These are phyloP conservation scores for Magnusiomyces tetraspermus DNA, from an alignment of 1,139 yeast genomes.

Conservation along the genomic window DNA sequence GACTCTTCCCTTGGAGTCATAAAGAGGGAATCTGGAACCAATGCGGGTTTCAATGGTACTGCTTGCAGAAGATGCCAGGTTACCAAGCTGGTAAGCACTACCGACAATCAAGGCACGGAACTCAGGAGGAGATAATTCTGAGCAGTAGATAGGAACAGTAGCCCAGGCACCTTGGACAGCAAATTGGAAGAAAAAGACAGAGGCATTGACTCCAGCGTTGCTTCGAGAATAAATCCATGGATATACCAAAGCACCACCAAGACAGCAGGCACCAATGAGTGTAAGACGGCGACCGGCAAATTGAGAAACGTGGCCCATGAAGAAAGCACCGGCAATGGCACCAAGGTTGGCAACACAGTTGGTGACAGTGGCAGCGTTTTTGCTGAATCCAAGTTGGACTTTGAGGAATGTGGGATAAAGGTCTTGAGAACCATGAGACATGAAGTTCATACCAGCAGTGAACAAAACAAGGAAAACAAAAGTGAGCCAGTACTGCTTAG, in stretches of 20 bases:
- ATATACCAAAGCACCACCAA: conserved; percentile 59
- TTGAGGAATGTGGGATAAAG: conserved; percentile 57
- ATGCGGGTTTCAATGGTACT: conserved; percentile 73
- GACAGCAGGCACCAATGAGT: conserved; percentile 48
- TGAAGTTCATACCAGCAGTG: conserved; percentile 59
- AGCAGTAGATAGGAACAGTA: conserved; percentile 65
- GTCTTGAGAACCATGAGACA: conserved; percentile 70
- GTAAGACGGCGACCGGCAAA: conserved; percentile 53
- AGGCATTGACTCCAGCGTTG: conserved; percentile 53
- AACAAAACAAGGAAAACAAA: conserved; percentile 44
- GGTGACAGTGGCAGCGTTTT: conserved; percentile 51
- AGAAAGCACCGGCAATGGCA: conserved; percentile 56
- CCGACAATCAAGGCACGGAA: conserved; percentile 68
- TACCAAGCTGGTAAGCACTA: conserved; percentile 73
- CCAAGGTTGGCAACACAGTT: conserved; percentile 64
- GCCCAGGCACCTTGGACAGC: conserved; percentile 90
- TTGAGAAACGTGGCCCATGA: conserved; percentile 52
- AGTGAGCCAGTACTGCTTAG: conserved; percentile 33
- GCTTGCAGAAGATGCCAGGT: conserved; percentile 72
- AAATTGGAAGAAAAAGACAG: conserved; percentile 69
- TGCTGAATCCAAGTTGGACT: conserved; percentile 43
- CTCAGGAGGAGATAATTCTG: conserved; percentile 72
- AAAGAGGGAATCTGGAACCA: conserved; percentile 56
- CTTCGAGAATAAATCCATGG: conserved; percentile 61
- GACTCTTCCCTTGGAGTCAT: conserved; percentile 24